Evolutionary conservation across 768 basidiomycete species (phyloP).

Genomic region (Boletus barrowsii): DNA sequence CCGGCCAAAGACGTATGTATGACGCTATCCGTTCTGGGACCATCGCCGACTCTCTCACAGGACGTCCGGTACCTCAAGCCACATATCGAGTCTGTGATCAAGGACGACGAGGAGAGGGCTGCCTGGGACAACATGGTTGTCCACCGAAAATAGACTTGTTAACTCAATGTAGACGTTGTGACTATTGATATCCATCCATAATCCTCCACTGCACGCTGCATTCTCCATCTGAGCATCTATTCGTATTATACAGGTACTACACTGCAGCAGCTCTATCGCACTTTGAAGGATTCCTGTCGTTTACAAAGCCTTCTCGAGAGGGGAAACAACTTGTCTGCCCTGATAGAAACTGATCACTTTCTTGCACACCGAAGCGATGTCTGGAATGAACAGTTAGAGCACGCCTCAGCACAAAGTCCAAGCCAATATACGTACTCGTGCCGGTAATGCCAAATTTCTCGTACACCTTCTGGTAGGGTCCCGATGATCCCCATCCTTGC

Average conservation of each 20-base stretch:
- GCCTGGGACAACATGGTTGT: conserved; percentile 81
- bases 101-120: conserved; percentile 73
- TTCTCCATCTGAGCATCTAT: conserved; percentile 7
- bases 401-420: not conserved
- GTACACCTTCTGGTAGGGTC: conserved; percentile 87
- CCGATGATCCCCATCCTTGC: conserved; percentile 80
- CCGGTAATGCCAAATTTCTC: conserved; percentile 87
- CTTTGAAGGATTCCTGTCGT: not conserved
- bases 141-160: conserved; percentile 54
- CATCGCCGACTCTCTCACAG: conserved; percentile 40
- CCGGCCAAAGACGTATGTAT: conserved; percentile 66
- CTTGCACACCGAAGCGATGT: conserved; percentile 78
- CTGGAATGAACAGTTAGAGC: conserved; percentile 32
- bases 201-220: conserved; percentile 2
- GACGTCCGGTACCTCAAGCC: conserved; percentile 88
- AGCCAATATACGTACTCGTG: conserved; percentile 45
- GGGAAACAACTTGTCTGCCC: conserved; percentile 69
- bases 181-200: conserved; percentile 18
- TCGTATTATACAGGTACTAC: conserved; percentile 13
- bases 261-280: conserved; percentile 3
- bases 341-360: conserved; percentile 87
- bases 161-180: conserved; percentile 23
- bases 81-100: conserved; percentile 65
- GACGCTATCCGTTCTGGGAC: not conserved
- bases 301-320: conserved; percentile 69